A percentile compares a stretch with the other conserved stretches of the same genome.
Evolutionary conservation across 208 protist species (phyloP).

Genomic region (Trypanosoma theileri): DNA sequence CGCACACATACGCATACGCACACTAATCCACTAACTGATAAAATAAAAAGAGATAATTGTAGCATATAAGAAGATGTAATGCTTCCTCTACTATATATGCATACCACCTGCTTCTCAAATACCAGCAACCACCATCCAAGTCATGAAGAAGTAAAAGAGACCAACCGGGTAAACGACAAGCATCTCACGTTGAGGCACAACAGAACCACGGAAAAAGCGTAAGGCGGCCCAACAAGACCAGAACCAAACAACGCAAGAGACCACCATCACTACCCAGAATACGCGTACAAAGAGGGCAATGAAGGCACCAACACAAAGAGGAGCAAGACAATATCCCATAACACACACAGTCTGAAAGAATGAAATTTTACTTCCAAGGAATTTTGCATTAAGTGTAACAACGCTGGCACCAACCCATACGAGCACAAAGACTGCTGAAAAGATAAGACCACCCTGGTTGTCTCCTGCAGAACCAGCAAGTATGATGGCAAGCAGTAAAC

Average conservation of each 20-base stretch:
- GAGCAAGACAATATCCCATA: constrained; percentile 94
- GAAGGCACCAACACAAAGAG: constrained; percentile 67
- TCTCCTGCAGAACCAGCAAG: constrained; percentile 39
- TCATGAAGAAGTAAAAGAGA: constrained; percentile 92
- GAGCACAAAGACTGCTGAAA: constrained; percentile 89
- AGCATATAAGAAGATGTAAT: not conserved
- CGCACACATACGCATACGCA: too few species aligned
- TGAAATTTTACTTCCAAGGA: constrained; percentile 89
- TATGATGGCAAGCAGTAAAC: constrained; percentile 77
- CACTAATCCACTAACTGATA: too few species aligned
- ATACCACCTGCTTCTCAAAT: constrained; percentile 22
- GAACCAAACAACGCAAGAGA: constrained; percentile 56
- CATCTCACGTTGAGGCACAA: constrained; percentile 45
- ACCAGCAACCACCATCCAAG: constrained; percentile 84
- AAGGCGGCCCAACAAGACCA: constrained; percentile 90
- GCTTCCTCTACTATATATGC: not conserved
- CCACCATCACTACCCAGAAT: constrained; percentile 52
- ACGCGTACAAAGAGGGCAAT: constrained; percentile 34
- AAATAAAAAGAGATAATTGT: too few species aligned
- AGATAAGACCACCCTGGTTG: constrained; percentile 60
- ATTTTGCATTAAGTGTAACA: constrained; percentile 90
- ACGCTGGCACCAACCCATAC: constrained; percentile 85
- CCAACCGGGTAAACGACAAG: constrained; percentile 91
- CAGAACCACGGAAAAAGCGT: constrained; percentile 80
- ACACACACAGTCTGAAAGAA: constrained; percentile 95